Evolutionary conservation across 2,329 filamentous ascomycete genomes (phyloP), one percentile per base, ranked within the genome.

Genomic region (Colletotrichum navitas): DNA sequence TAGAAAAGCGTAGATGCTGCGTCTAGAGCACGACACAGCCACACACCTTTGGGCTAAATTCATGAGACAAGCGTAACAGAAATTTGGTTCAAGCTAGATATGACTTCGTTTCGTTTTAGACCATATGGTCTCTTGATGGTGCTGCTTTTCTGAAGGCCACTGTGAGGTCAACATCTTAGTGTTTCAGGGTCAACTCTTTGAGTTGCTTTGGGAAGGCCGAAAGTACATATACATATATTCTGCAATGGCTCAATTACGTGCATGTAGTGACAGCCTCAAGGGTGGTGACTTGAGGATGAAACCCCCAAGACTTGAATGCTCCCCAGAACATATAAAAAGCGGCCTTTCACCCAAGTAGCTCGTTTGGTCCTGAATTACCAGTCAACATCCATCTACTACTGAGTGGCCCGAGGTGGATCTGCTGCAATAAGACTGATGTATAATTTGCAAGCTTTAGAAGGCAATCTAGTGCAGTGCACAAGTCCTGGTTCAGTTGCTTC

Each of bases 391-490:
- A 18, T 6, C 14, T 43, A 1, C 39, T 7, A 1, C 39, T 41
- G 41, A 21, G 18, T 2, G 1, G 8, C 14, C 6, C 1, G 41
- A 43, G 18, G 16, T 21, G 18, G 2, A 21, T 8, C 75, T n/a
- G 68, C 68, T 4, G 54, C 74, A 1, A 59, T 78, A 73, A 32
- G 72, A 77, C 47, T 66, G 64, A 14, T 36, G 69, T 5, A 60
- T 45, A 10, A 76, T 77, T 39, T 73, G 58, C 62, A 66, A 49
- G 41, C 45, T 32, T 61, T 26, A 10, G 66, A 63, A 39, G 70
- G 51, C 47, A 74, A 68, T 18, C 49, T 75, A 14, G 75, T 79
- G 47, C 77, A 79, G 74, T 76, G 32, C 69, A 74, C 47, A 73
- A 79, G 39, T 78, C 64, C 61, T 74, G 52, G 8, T 75, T 78